Evolutionary conservation across 78 protist genomes (phyloP), one percentile per base, ranked within the genome.

Genomic region (Mantamonas sphyraenae): DNA sequence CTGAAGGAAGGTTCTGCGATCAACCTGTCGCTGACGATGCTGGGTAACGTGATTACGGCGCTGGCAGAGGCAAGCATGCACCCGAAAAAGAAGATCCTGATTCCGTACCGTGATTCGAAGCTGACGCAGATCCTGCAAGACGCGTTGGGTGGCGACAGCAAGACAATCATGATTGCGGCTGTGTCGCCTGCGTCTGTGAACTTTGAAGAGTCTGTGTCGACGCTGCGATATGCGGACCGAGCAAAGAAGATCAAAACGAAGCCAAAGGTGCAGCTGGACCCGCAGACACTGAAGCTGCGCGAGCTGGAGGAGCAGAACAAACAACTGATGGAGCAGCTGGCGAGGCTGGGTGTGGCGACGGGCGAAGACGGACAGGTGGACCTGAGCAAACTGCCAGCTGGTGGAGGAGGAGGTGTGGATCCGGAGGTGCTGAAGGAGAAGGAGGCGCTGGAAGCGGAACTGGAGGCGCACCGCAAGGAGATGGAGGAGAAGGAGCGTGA

Each of bases 31-130:
- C 77, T 82, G 57, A 68, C 83, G n/a, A 38, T 77, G 61, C 79
- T 82, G 10, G 88, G 88, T 8, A 76, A 66, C 26, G 68, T 59
- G n/a, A 85, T 85, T 47, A 19, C 65, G 14, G 75, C 81, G 2
- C 77, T 85, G 1, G 85, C 84, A 20, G 75, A 82, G 40, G n/a
- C 50, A 24, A 19, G 28, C 53, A 47, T 16, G 16, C 16, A 47
- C 16, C 53, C 53, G 28, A 67, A 77, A 63, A 86, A 89, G 47
- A 63, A 62, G 20, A 80, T 51, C 4, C 75, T 73, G 47, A 83
- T 94, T 7, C 96, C 98, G 8, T 95, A 90, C 65, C 83, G 98
- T 26, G 97, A 91, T 77, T 92, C 97, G 31, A 71, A 64, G 31
- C 81, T 95, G 34, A 95, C 98, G 35, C 53, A 73, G 81, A 40